A percentile compares a stretch with the other conserved stretches of the same genome.
phyloP scores from a whole-genome alignment of 1,284 basidiomycete genomes.

The Rhodotorula sp. region DNA sequence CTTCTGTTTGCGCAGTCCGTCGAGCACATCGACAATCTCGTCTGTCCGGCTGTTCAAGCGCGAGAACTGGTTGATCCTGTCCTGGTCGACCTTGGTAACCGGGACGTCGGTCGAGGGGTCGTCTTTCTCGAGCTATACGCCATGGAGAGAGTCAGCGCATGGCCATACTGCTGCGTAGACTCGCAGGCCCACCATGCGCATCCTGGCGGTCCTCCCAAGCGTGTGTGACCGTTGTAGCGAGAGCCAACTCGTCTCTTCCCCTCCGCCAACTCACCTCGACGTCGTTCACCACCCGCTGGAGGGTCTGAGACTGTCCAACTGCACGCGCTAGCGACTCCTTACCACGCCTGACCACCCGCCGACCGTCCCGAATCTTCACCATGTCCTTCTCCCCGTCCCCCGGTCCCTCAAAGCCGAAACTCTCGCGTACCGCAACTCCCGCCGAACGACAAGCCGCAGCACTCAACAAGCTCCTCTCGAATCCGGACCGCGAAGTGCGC shows the following conservation, averaged over 20 bases:
- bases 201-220: not conserved
- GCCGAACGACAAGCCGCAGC: slow-evolving; percentile 34
- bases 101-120: slow-evolving; percentile 4
- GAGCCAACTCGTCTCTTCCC: not conserved
- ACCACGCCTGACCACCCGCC: too few relatives aligned
- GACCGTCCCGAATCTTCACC: too few relatives aligned
- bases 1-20: slow-evolving; percentile 81
- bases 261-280: not conserved
- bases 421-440: slow-evolving; percentile 25
- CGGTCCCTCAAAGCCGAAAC: not conserved
- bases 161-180: not conserved
- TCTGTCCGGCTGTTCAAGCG: slow-evolving; percentile 79
- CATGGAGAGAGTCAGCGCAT: not conserved
- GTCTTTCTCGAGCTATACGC: slow-evolving; percentile 8
- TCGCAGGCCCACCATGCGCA: slow-evolving; percentile 1
- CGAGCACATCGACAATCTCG: slow-evolving; percentile 73
- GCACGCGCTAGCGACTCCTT: too few relatives aligned
- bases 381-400: not conserved
- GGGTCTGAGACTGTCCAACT: too few relatives aligned
- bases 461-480: slow-evolving; percentile 79
- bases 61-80: slow-evolving; percentile 87
- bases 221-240: not conserved
- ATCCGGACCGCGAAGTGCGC: slow-evolving; percentile 74
- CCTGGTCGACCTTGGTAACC: slow-evolving; percentile 70
- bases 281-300: too few relatives aligned